Conservation (phyloP, 306 rosid species). For the Pachyrhizus erosus region DNA sequence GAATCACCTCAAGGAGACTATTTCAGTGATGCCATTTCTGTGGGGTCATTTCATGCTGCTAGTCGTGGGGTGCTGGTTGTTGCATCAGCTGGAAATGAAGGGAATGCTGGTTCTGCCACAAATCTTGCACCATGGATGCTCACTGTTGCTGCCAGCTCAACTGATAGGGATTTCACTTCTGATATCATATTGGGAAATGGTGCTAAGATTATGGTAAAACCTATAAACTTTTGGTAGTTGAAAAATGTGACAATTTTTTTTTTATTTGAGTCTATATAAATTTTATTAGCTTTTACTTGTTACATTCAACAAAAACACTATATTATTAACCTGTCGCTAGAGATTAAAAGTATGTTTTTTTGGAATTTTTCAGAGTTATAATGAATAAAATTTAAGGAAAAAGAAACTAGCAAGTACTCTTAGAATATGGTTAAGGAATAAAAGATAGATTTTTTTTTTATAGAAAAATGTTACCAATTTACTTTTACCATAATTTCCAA, state of each 20-base stretch:
- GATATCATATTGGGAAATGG: slow-evolving; percentile 65
- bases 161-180: slow-evolving; percentile 85
- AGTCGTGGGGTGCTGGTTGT: slow-evolving; percentile 76
- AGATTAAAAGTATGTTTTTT: not conserved
- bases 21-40: slow-evolving; percentile 83
- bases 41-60: slow-evolving; percentile 85
- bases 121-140: slow-evolving; percentile 87
- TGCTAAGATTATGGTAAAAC: slow-evolving; percentile 61
- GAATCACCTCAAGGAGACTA: slow-evolving; percentile 87
- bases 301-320: not conserved
- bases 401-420: not conserved
- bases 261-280: not conserved
- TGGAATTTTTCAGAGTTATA: not conserved
- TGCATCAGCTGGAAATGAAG: slow-evolving; percentile 83
- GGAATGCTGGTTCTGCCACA: slow-evolving; percentile 67
- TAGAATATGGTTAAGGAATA: not conserved
- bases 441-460: not conserved
- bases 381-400: not conserved
- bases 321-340: not conserved
- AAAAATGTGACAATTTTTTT: not conserved
- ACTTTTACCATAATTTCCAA: not conserved
- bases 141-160: slow-evolving; percentile 89
- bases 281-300: not conserved
- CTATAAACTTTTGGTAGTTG: not conserved
- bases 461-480: not conserved